phyloP scores from a whole-genome alignment of 1,284 basidiomycete species.

The Somion occarium region DNA sequence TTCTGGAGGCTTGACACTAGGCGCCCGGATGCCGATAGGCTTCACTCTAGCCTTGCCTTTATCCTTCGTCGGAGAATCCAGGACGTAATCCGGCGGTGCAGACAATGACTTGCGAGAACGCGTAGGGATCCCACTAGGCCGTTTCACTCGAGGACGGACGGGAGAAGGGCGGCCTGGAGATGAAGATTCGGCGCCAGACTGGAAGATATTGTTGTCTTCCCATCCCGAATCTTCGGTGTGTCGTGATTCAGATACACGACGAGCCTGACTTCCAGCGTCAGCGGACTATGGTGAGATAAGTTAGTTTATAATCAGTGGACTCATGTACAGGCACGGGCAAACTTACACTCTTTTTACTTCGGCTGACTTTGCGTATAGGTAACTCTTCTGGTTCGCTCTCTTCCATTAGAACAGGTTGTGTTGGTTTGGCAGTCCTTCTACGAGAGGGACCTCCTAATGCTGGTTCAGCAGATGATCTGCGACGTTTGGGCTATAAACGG shows the following conservation, averaged over 20 bases:
- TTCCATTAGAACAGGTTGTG: conserved; percentile 50
- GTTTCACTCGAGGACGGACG: conserved; percentile 39
- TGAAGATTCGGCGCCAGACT: conserved; percentile 76
- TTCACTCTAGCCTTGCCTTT: conserved; percentile 14
- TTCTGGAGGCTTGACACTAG: conserved; percentile 23
- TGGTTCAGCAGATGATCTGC: conserved; percentile 68
- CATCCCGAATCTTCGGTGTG: conserved; percentile 64
- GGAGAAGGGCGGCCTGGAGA: conserved; percentile 65
- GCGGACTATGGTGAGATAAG: conserved; percentile 31
- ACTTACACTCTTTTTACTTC: conserved; percentile 56
- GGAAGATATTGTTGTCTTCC: conserved; percentile 84
- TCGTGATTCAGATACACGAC: conserved; percentile 48
- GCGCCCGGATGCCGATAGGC: conserved; percentile 10
- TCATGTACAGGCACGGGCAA: conserved; percentile 5
- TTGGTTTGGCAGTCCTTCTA: conserved; percentile 28
- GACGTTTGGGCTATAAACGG: conserved; percentile 48
- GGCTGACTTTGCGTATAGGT: conserved; percentile 54
- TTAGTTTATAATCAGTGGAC: neutral
- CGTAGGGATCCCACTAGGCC: conserved; percentile 33
- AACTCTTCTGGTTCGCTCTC: conserved; percentile 75
- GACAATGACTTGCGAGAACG: conserved; percentile 63
- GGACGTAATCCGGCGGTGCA: conserved; percentile 56
- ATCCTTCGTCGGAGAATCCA: conserved; percentile 17
- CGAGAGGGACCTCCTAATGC: conserved; percentile 49
- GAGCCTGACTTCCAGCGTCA: conserved; percentile 43